Percentiles rank a stretch among this genome's conserved stretches.
Conservation (phyloP, 2,329 filamentous ascomycete species). For the Cytospora chrysosperma region DNA sequence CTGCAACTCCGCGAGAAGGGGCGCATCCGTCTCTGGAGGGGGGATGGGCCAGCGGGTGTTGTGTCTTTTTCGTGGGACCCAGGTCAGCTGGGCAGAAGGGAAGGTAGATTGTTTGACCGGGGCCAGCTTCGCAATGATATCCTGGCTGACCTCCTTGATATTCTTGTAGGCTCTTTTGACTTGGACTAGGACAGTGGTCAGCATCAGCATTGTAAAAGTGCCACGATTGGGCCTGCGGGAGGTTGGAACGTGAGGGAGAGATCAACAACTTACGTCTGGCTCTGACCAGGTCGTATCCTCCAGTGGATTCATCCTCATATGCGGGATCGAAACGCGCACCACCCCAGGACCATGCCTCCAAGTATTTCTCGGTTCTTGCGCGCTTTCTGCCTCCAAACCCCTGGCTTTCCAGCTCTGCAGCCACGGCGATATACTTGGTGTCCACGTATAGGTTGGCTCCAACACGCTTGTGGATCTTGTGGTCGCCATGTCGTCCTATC, state of each 20-base stretch:
- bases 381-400: conserved; percentile 38
- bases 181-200: neutral
- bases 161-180: conserved; percentile 12
- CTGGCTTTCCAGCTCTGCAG: conserved; percentile 36
- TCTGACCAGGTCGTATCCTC: conserved; percentile 25
- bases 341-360: conserved; percentile 36
- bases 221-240: neutral
- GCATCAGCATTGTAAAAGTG: neutral
- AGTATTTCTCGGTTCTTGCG: conserved; percentile 29
- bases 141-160: conserved; percentile 17
- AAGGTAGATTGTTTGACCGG: conserved; percentile 7
- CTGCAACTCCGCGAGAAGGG: conserved; percentile 28
- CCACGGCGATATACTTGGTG: conserved; percentile 24
- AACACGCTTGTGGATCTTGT: conserved; percentile 36
- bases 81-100: conserved; percentile 22
- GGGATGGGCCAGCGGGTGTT: conserved; percentile 34
- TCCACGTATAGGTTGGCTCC: conserved; percentile 23
- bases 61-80: conserved; percentile 35
- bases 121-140: neutral
- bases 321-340: conserved; percentile 33
- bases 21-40: conserved; percentile 20
- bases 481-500: conserved; percentile 16
- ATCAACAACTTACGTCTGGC: conserved; percentile 30
- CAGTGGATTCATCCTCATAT: conserved; percentile 6
- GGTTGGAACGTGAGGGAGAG: too few species aligned